Percentiles rank a stretch among this genome's conserved stretches.
Evolutionary conservation across 352 stramenopile genomes (phyloP).

Genomic region (Phytophthora megakarya): DNA sequence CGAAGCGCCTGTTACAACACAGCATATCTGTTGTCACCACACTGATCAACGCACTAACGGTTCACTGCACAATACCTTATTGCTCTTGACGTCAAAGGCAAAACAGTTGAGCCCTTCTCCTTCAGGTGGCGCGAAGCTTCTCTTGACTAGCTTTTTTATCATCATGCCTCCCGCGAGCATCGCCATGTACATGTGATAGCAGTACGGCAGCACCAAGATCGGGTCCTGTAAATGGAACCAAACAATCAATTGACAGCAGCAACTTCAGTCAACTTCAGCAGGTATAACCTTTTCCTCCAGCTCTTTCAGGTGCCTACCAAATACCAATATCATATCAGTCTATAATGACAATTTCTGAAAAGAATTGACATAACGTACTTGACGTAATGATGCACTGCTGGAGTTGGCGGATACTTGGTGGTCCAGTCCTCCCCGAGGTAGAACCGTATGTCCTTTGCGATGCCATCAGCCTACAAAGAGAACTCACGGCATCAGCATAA

Average conservation of each 20-base stretch:
- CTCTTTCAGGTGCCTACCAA: conserved; percentile 52
- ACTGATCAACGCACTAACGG: background rate
- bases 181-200: conserved; percentile 80
- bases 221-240: conserved; percentile 43
- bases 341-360: background rate
- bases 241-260: background rate
- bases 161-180: conserved; percentile 66
- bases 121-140: conserved; percentile 49
- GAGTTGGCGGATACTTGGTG: conserved; percentile 54
- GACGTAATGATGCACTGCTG: conserved; percentile 59
- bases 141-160: conserved; percentile 72
- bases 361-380: too few relatives aligned
- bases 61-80: too few relatives aligned
- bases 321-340: background rate
- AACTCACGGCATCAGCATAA: background rate
- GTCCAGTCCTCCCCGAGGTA: conserved; percentile 69
- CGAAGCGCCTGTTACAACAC: conserved; percentile 40
- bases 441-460: conserved; percentile 65
- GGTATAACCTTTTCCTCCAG: conserved; percentile 54
- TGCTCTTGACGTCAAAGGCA: conserved; percentile 56
- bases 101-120: conserved; percentile 59
- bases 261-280: background rate
- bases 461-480: conserved; percentile 49
- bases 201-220: conserved; percentile 63
- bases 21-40: background rate